Base-by-base conservation (phyloP, 2,329 filamentous ascomycete genomes). In the Fusarium kyushuense region DNA sequence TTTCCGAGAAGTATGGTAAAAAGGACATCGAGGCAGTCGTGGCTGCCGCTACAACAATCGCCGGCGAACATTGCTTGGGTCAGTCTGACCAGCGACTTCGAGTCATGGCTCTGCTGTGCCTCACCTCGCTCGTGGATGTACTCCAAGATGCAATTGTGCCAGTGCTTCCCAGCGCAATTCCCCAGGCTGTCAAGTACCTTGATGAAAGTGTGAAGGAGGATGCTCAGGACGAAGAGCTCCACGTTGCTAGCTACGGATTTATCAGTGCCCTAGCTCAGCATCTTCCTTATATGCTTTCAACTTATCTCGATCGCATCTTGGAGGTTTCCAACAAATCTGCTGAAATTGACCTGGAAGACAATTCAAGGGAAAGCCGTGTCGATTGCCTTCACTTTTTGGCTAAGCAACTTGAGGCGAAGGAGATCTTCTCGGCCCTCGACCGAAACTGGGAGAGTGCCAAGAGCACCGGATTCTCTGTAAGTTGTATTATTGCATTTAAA, bases 1-100 rank as follows among this genome's bases (percentile, higher is more conserved):
- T 99, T 66, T 88, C 92, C 4, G 94, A 97, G 79, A 95, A 95
- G 77, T 98, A 97, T 77, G 96, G 96, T 70, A 96, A 96, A 83
- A 96, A 94, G 77, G 92, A 97, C 74, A 84, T 91, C 2, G 88
- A 91, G 70, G 90, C 89, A 43, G 91, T 97, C 43, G 85, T 91
- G 27, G 87, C 87, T 6, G 91, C 94, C 7, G 93, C 94, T 6
- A 84, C 89, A 61, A 91, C 90, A 2, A 91, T 99, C 72, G 89
- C 92, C 36, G 89, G 94, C 41, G 82, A 89, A 55, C 84, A 91
- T 67, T 95, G 93, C 67, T 86, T 98, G 48, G 92, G 91, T 36
- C 90, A 92, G 76, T 79, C 85, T 14, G 92, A 97, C 73, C 83
- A 86, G 69, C 87, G 88, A 27, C 86, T 97, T 47, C 90, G 90